Evolutionary conservation across 2,329 filamentous ascomycete species (phyloP).

Genomic region (Cladosporium sp.): DNA sequence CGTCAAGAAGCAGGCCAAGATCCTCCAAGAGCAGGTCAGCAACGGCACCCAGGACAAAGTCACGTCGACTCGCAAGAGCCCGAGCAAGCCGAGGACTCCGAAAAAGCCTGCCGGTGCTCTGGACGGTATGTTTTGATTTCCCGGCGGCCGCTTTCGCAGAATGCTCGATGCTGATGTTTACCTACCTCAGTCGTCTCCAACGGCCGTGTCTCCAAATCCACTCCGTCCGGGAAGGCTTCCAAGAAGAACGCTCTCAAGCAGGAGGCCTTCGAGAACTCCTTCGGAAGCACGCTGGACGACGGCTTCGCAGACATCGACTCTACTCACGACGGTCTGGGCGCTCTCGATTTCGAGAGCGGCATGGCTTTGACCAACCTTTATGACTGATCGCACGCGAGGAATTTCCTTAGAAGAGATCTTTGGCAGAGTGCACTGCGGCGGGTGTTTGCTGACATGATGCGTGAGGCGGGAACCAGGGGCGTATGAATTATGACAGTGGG

Average conservation of each 20-base stretch:
- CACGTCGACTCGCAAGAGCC: slow-evolving; percentile 21
- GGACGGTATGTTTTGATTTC: neutral
- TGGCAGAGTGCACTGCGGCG: too few species aligned
- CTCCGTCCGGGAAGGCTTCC: slow-evolving; percentile 21
- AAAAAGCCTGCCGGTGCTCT: slow-evolving; percentile 11
- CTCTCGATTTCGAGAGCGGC: neutral
- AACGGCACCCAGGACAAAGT: slow-evolving; percentile 22
- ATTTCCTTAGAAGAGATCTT: neutral
- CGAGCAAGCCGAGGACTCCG: slow-evolving; percentile 23
- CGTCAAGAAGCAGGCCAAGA: slow-evolving; percentile 44
- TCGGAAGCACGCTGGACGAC: slow-evolving; percentile 7
- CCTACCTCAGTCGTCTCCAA: slow-evolving; percentile 17
- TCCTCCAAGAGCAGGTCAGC: slow-evolving; percentile 35
- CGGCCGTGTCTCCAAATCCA: slow-evolving; percentile 29
- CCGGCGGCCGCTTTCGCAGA: too few species aligned
- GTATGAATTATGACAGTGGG: neutral
- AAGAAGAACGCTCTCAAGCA: slow-evolving; percentile 31
- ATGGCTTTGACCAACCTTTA: slow-evolving; percentile 11
- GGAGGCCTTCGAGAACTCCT: slow-evolving; percentile 24
- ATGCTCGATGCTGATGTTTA: neutral
- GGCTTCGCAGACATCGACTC: neutral
- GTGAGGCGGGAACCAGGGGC: neutral
- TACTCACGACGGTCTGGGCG: neutral
- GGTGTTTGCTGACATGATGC: neutral
- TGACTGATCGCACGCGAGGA: neutral